phyloP scores from a whole-genome alignment of 2,329 filamentous ascomycete genomes.

The Penicillium sp. region DNA sequence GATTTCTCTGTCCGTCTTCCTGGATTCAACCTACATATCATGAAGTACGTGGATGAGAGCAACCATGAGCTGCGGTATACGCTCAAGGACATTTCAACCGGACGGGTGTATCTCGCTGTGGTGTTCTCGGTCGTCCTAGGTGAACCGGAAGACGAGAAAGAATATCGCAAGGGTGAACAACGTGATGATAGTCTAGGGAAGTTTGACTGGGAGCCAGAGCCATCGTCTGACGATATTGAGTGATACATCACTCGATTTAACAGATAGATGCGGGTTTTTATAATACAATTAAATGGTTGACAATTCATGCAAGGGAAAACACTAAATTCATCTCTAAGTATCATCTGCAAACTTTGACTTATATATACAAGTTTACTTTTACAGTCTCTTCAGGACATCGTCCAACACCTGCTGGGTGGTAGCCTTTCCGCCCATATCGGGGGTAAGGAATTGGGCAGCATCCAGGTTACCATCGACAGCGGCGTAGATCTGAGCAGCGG shows the following conservation, averaged over 20 bases:
- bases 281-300: neutral
- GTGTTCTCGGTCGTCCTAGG: constrained; percentile 68
- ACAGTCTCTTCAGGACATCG: constrained; percentile 82
- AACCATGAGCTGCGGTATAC: constrained; percentile 89
- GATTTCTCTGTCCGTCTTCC: constrained; percentile 40
- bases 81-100: constrained; percentile 73
- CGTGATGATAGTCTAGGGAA: constrained; percentile 15
- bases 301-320: neutral
- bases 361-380: constrained; percentile 33
- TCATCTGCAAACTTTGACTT: constrained; percentile 3
- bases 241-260: constrained; percentile 2
- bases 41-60: constrained; percentile 55
- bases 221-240: constrained; percentile 19
- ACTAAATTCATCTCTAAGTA: constrained; percentile 4
- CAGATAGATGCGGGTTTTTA: neutral
- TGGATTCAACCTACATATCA: constrained; percentile 34
- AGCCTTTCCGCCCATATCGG: constrained; percentile 85
- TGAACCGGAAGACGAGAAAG: constrained; percentile 19
- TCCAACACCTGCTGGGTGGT: constrained; percentile 81
- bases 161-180: neutral
- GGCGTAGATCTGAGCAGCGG: constrained; percentile 83
- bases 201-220: constrained; percentile 23
- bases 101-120: constrained; percentile 74
- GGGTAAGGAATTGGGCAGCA: constrained; percentile 77
- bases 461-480: constrained; percentile 88